Evolutionary conservation across 345 rosid genomes (phyloP), one percentile per base, ranked within the genome.

Genomic region (Luvunga scandens): DNA sequence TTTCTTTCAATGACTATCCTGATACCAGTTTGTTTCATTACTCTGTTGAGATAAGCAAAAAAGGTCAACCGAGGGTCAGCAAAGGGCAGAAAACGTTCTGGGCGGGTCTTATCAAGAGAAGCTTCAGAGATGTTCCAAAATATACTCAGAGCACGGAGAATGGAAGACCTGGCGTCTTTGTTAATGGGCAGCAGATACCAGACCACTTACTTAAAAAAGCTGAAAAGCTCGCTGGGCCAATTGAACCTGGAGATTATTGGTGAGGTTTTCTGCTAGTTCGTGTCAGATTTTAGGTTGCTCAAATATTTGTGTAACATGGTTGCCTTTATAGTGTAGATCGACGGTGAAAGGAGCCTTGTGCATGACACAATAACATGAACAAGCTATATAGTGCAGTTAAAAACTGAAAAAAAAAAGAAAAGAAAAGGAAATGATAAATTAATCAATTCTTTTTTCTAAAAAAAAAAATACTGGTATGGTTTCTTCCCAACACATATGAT

Each of bases 161-260:
- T 73, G 81, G 61, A 71, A 80, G 75, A 73, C 48, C 74, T 69
- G 80, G 83, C 71, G 92, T 93, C 42, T 86, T 84, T 27, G 87
- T 93, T 31, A 90, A 91, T 38, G 94, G 92, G 65, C 90, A 89
- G 79, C 77, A 67, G 30, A 86, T 93, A 83, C 87, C 91, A 0
- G 89, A 89, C 38, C 85, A 71, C 34, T 31, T 76, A 28, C 86
- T 90, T 33, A 87, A 86, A 78, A 87, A 79, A 56, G 97, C 91
- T 0, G 91, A 91, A 84, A 89, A 81, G 84, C 79, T 79, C 30
- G 93, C 94, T 24, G 97, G 97, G 38, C 92, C 94, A n/a, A 87
- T 93, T 78, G 89, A 81, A 62, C 88, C 98, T 48, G 98, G 98
- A 75, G 83, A 89, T 19, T 93, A 93, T 77, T 91, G 93, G 94